Base-by-base conservation (phyloP, 208 protist species). In the Acanthamoeba triangularis region DNA sequence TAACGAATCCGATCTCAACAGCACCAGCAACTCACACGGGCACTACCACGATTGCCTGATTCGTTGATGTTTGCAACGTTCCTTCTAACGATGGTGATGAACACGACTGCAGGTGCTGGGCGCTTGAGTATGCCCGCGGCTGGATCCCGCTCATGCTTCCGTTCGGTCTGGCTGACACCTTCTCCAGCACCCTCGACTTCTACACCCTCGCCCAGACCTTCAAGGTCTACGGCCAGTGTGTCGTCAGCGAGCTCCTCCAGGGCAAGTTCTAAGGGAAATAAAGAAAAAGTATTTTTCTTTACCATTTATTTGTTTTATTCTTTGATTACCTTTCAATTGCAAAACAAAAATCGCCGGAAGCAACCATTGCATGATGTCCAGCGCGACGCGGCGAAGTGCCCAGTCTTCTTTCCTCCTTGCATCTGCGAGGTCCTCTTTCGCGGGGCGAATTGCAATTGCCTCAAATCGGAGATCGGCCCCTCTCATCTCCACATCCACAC, bases 51-150 rank as follows among this genome's bases (percentile, higher is more conserved):
- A 67, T 8, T 23, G 61, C 13, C 25, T 7, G 7, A 7, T 0
- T 61, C 23, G 23, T 61, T 25, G 20, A 61, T 61, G 13, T 14
- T 67, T 23, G 14, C 28, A 8, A 67, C 11, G 7, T 7, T 59
- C 11, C 52, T 59, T 59, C 61, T 11, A 30, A 13, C 3, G 61
- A 67, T 67, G 61, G 25, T n/a, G 16, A n/a, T n/a, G 59, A 11
- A 65, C n/a, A 5, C 11, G 20, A 44, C 3, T 44, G 20, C 76
- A 94, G 65, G 49, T 95, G 93, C 94, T 96, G 96, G 96, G 96
- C 96, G 7, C 94, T 96, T 10, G 96, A 96, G 84, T 96, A 96
- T 44, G 96, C 96, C 6, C 78, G 94, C 18, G 96, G 96, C 54
- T 94, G 84, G 90, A 96, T 96, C 52, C 74, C 80, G 10, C 33